Base-by-base conservation (phyloP, 2,329 filamentous ascomycete genomes). In the Macrophomina phaseolina region DNA sequence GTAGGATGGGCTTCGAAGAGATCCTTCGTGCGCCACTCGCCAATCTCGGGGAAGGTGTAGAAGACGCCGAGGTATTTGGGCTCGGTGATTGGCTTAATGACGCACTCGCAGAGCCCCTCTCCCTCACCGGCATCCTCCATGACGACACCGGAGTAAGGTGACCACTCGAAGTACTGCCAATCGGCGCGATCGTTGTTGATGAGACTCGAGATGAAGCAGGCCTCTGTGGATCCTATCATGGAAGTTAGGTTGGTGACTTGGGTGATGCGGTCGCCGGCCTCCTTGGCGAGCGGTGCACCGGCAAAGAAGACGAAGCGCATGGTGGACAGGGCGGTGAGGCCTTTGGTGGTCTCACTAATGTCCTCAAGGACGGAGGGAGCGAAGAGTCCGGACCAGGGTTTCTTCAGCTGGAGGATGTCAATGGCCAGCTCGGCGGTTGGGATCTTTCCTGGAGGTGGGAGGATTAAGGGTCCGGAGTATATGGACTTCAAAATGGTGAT, bases 111-210 rank as follows among this genome's bases (percentile, higher is more conserved):
- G 4, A 64, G 66, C 4, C 68, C 73, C 6, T 70, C 70, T 3
- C 67, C 72, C 3, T 70, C 70, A 42, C 72, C 72, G 0, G 70
- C 64, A 51, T 73, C 69, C 23, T 71, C 71, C 61, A 74, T 73
- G 48, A 71, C 72, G 32, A 71, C 71, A 2, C 71, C 71, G 3
- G 71, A 68, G 60, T 67, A 68, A 2, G 72, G 67, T 18, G 71
- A 70, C 55, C 72, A 74, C 6, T 71, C 69, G 40, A 74, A 74
- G 69, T 71, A 74, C 36, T 66, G 65, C 72, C 72, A 74, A 14
- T 74, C 71, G 30, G 70, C 66, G 34, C 66, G 65, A 18, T 53
- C 46, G 8, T 14, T 9, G 32, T 66, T 64, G 2, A 69, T 34
- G 9, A 73, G 64, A 28, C 67, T 71, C 1, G 69, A 67, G n/a